phyloP scores from a whole-genome alignment of 202 grass and related monocot species.

The Digitaria exilis region DNA sequence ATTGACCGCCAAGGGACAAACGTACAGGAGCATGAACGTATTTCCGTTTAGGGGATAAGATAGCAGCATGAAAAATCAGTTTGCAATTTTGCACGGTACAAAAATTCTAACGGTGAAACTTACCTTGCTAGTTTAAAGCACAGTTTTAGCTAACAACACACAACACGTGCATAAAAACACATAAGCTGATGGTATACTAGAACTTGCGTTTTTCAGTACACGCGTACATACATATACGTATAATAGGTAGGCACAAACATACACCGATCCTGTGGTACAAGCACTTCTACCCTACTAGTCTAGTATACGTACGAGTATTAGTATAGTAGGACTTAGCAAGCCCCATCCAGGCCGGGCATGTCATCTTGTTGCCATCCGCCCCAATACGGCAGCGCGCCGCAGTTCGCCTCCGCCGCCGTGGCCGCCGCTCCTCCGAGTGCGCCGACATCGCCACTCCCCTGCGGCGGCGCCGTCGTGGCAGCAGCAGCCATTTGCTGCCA shows the following conservation, averaged over 20 bases:
- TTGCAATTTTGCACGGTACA: neutral
- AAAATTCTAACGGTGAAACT: neutral
- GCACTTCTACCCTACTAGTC: neutral
- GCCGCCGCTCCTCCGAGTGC: neutral
- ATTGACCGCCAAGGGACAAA: neutral
- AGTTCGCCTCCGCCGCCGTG: slow-evolving; percentile 32
- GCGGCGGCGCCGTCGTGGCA: neutral
- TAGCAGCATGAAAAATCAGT: neutral
- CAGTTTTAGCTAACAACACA: neutral
- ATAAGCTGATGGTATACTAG: neutral
- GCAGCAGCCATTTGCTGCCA: slow-evolving; percentile 53
- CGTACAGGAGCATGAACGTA: neutral
- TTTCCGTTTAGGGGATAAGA: no score
- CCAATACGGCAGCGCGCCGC: slow-evolving; percentile 43
- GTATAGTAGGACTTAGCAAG: slow-evolving; percentile 44
- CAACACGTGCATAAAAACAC: neutral
- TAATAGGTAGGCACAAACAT: neutral
- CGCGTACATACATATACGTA: neutral
- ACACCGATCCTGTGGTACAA: neutral
- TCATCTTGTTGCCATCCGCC: slow-evolving; percentile 48
- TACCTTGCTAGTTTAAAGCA: neutral
- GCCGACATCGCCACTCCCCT: neutral
- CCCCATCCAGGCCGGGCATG: slow-evolving; percentile 35
- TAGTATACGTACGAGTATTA: neutral
- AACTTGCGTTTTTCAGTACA: neutral